Evolutionary conservation across 1,284 basidiomycete species (phyloP), one percentile per base, ranked within the genome.

Genomic region (Melampsora americana): DNA sequence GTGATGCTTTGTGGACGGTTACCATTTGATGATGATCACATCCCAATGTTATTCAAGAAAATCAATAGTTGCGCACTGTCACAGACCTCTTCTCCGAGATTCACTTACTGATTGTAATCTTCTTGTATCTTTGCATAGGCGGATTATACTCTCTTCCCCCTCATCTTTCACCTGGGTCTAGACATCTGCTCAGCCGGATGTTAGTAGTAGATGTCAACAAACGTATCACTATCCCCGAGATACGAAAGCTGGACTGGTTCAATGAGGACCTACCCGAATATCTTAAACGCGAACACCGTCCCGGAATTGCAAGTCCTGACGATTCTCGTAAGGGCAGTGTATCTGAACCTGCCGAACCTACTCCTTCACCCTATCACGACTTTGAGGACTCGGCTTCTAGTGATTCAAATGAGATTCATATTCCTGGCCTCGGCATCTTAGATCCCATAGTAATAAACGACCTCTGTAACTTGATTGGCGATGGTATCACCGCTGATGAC

Each of bases 21-120:
- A 56, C 94, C 94, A 0, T 96, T 97, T 82, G 94, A 96, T 84
- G 94, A 96, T 83, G 92, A 95, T 71, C 92, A 95, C 81, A 92
- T 96, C 62, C 92, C 93, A 71, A 87, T 88, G 0, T 84, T 97
- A 35, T 96, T 96, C 85, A 90, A 90, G 78, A 95, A 95, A 85
- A 96, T 96, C 80, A 91, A 90, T 78, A 90, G 92, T 74, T 92
- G 81, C 80, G 88, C 86, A n/a, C 71, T 56, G 7, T 56, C 32
- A 35, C 66, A 74, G n/a, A 23, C 28, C 32, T 53, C 16, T 14
- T 56, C 62, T 28, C 26, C 5, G 16, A 5, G 20, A 18, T 23
- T 6, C 53, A 56, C 20, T 3, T 18, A 20, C 61, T 70, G 16
- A 74, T 48, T 46, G 61, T 39, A 18, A 35, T 32, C 67, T 61